Evolutionary conservation across 805 yeast species (phyloP), one percentile per base, ranked within the genome.

Genomic region (Starmerella stellata): DNA sequence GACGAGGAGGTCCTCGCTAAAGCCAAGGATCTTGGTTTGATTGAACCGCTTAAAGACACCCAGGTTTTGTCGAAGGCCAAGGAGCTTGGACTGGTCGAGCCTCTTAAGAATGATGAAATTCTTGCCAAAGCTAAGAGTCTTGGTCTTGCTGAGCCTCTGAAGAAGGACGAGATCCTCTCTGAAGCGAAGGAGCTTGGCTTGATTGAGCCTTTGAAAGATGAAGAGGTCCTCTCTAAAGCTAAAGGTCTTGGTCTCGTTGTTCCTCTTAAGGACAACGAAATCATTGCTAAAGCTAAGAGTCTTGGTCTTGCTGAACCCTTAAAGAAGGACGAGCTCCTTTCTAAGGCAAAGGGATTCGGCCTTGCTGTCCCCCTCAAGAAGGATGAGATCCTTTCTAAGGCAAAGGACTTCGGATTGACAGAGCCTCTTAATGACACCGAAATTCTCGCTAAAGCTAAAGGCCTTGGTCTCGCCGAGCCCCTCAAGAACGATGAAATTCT

Each of bases 231-330:
- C 7, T 17, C 13, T 3, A 16, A 16, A 19, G 41, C 38, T 2
- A 17, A 34, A 52, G 92, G 83, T 2, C 62, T 76, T 47, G 65
- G 69, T 50, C 58, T 81, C 41, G 92, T 90, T 1, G 55, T 66
- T 4, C 44, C 41, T 9, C 31, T 23, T 5, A 15, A 34, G 8
- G 36, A 34, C 5, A 37, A 29, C 8, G 35, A 36, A 5, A 30
- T 38, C 19, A 32, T 15, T 4, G 14, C 25, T 3, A 18, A 28
- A 18, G 39, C 37, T 4, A 25, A 16, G 20, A 15, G n/a, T n/a
- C n/a, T 30, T 11, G 34, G 34, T 18, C 34, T 30, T 18, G 14
- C 11, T 9, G 29, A n/a, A 25, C 37, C 37, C 15, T 35, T 20
- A 4, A 17, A 21, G n/a, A 25, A 35, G 13, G 41, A 41, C 3